Conservation (phyloP, 176 grass and related monocot genomes). For the Phragmites australis region DNA sequence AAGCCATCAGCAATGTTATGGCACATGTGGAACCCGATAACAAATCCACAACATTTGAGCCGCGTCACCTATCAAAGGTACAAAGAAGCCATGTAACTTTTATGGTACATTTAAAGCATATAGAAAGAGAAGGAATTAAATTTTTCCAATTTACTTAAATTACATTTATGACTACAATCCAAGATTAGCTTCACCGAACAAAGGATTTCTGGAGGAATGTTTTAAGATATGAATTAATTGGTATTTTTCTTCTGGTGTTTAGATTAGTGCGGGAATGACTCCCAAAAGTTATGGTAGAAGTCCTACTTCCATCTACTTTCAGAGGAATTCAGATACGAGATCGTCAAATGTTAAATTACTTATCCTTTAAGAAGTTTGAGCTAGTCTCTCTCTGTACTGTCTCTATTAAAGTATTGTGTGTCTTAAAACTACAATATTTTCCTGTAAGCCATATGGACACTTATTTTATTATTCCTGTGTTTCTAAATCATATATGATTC, state of each 20-base stretch:
- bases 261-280: neutral
- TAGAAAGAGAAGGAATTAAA: neutral
- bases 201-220: no score
- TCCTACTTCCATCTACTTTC: neutral
- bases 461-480: neutral
- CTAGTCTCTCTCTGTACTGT: neutral
- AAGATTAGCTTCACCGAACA: no score
- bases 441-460: neutral
- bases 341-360: neutral
- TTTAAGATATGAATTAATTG: neutral
- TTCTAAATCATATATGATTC: neutral
- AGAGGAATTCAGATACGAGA: neutral
- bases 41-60: constrained; percentile 51
- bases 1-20: constrained; percentile 58
- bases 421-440: neutral
- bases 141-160: no score
- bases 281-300: no score
- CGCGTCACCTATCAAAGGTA: constrained; percentile 42
- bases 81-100: neutral
- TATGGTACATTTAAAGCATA: neutral
- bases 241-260: neutral
- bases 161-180: no score
- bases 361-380: neutral
- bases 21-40: constrained; percentile 47
- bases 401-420: neutral